Evolutionary conservation across 2,329 filamentous ascomycete species (phyloP).

Genomic region (Chalaropsis ovoidea): DNA sequence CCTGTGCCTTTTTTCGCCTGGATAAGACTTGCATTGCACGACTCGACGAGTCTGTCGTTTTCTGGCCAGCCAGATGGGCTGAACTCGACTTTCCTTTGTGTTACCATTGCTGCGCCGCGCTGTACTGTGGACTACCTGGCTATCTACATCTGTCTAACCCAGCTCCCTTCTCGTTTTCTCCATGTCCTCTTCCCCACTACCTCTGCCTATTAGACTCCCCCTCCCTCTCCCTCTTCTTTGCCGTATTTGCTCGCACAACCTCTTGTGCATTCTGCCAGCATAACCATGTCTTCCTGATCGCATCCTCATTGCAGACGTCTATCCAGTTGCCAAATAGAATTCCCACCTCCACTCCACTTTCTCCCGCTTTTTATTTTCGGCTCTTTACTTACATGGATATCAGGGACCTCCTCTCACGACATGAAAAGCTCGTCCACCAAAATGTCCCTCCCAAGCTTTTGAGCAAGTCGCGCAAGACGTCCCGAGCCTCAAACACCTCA

Average conservation of each 20-base stretch:
- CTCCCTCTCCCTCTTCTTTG: neutral
- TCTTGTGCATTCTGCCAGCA: neutral
- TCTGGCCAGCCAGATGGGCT: neutral
- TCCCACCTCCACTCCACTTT: neutral
- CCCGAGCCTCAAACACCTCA: constrained; percentile 32
- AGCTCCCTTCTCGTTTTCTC: neutral
- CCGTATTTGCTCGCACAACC: neutral
- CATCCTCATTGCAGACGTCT: neutral
- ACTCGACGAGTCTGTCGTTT: constrained; percentile 5
- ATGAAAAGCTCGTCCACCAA: constrained; percentile 55
- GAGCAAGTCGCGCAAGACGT: constrained; percentile 40
- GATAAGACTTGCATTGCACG: neutral
- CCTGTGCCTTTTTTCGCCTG: neutral
- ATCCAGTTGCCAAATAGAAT: neutral
- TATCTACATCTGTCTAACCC: constrained; percentile 2
- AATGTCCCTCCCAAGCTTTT: constrained; percentile 32
- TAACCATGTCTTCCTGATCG: neutral
- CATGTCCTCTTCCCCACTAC: neutral
- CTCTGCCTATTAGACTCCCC: neutral
- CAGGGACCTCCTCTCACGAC: constrained; percentile 53
- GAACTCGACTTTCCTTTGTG: neutral
- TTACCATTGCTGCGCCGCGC: neutral
- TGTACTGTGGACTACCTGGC: neutral
- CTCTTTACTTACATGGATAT: constrained; percentile 48
- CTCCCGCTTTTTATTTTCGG: neutral